Evolutionary conservation across 768 basidiomycete species (phyloP), one percentile per base, ranked within the genome.

Genomic region (Suillus tomentosus): DNA sequence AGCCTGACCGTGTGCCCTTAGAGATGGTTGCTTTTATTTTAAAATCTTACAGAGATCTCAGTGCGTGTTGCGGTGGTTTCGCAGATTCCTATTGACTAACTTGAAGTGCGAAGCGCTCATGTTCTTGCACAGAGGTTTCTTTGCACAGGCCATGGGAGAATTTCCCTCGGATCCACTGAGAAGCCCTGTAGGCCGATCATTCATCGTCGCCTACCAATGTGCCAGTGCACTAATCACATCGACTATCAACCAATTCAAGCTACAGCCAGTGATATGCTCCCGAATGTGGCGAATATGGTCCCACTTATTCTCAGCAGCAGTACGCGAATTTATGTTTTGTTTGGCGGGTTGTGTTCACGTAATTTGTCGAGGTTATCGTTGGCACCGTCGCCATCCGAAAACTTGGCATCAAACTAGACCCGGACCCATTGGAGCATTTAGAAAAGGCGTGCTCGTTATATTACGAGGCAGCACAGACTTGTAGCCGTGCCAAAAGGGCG

Each of bases 251-350:
- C 82, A 83, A 55, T 85, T 79, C 65, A 61, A 66, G 13, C 77
- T 79, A 63, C 78, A 82, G 31, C 85, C 85, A 0, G 62, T 73
- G 9, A 73, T 88, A 13, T 78, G 81, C 57, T 73, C 81, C 45
- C 80, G 87, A 17, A 73, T 89, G 34, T 88, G 85, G 85, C 78
- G 79, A 60, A 81, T 86, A 62, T 89, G 87, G 87, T 79, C 85
- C 2, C 74, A 81, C 55, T 78, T 82, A 1, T 87, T 87, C 69
- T 79, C 82, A 14, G 81, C 87, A 17, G 80, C 84, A 45, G 85
- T 86, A 70, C 72, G 81, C 67, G 14, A 51, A 64, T 22, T 55
- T n/a, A 15, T 47, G 14, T 63, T 62, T 54, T 27, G 24, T 31
- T 7, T 37, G 27, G 19, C 22, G 15, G 36, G 14, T 50, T 24